Conservation (phyloP, 225 moss, liverwort and hornwort genomes). For the Antitrichia curtipendula region DNA sequence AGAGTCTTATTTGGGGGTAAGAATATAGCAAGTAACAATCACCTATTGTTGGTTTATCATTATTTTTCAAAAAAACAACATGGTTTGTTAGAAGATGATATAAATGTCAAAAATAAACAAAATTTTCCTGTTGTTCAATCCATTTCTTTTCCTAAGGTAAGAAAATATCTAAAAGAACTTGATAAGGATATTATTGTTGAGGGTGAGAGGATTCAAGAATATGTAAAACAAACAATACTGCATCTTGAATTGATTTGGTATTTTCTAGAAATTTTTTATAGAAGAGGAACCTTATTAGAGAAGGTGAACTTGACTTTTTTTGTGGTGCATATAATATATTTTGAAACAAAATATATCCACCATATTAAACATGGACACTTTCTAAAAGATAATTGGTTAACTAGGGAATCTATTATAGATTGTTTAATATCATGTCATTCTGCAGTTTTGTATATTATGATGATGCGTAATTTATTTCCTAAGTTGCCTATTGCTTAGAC, state of each 20-base stretch:
- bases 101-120: not conserved
- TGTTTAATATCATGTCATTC: too few species aligned
- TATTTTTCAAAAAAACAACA: not conserved
- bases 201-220: not conserved
- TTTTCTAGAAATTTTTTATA: not conserved
- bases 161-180: not conserved
- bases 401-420: too few species aligned
- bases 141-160: not conserved
- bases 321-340: not conserved
- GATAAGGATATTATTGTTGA: not conserved
- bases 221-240: not conserved
- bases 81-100: not conserved
- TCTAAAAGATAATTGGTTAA: not conserved
- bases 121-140: not conserved
- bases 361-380: not conserved
- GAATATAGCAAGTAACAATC: too few species aligned
- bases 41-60: not conserved
- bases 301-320: not conserved
- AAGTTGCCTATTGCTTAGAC: too few species aligned
- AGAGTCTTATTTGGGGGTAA: not conserved
- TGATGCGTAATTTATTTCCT: too few species aligned
- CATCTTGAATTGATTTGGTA: not conserved
- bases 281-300: not conserved
- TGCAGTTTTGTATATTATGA: too few species aligned
- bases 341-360: not conserved